A percentile compares a stretch with the other conserved stretches of the same genome.
These are phyloP conservation scores for Dipodascus geniculatus DNA, from an alignment of 805 yeast species.

Conservation along the genomic window DNA sequence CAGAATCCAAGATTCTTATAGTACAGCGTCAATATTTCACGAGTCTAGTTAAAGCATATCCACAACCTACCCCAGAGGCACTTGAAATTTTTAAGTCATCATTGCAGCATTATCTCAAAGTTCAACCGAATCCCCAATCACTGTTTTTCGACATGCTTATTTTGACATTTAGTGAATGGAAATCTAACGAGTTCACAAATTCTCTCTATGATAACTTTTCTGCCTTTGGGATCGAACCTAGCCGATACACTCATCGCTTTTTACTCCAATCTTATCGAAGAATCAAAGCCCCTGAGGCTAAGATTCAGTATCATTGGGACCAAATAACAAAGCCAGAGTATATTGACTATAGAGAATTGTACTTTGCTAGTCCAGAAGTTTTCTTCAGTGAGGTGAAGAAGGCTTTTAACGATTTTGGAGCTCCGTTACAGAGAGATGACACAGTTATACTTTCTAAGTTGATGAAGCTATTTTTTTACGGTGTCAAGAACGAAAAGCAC, in stretches of 20 bases:
- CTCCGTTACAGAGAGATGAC: neutral
- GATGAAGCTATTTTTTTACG: neutral
- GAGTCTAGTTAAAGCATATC: neutral
- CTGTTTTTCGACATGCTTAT: neutral
- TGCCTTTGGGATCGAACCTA: neutral
- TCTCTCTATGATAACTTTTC: neutral
- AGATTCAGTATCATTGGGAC: neutral
- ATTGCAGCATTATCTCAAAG: neutral
- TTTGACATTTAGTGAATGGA: neutral
- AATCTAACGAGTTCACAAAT: neutral
- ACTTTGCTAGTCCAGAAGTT: neutral
- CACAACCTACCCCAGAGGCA: neutral
- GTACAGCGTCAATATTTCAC: neutral
- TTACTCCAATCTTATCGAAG: neutral
- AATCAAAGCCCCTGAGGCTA: neutral
- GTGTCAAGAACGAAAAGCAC: neutral
- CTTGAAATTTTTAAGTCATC: neutral
- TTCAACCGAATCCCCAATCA: neutral
- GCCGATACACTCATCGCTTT: neutral
- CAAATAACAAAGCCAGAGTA: neutral
- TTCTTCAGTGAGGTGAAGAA: neutral
- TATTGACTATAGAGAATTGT: neutral
- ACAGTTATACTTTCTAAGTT: neutral
- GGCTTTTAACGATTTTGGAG: neutral
- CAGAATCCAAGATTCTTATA: neutral